These are phyloP conservation scores for Chionographis japonica DNA, from an alignment of 106 monocot genomes.

Conservation along the genomic window DNA sequence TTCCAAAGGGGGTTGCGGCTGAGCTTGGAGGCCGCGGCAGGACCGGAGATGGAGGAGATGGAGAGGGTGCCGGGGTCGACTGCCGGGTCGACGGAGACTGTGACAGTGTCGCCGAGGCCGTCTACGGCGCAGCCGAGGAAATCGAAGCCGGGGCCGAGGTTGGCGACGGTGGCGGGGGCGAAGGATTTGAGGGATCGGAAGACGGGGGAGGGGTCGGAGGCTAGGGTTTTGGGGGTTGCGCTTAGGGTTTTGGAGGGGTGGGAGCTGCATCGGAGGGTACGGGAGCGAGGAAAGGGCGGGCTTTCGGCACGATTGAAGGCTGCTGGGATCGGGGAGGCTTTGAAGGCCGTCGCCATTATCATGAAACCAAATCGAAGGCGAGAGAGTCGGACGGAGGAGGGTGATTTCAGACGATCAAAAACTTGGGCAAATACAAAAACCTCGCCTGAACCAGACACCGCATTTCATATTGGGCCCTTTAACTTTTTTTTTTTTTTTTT, in stretches of 20 bases:
- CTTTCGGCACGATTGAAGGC: not conserved
- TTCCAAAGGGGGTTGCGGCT: slow-evolving; percentile 58
- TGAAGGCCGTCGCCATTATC: not conserved
- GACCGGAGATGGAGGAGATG: slow-evolving; percentile 54
- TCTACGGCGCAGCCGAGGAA: slow-evolving; percentile 72
- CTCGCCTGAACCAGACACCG: no score
- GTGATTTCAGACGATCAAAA: no score
- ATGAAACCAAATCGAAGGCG: no score
- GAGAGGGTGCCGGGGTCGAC: slow-evolving; percentile 45
- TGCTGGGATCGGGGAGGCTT: not conserved
- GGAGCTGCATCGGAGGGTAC: slow-evolving; percentile 23
- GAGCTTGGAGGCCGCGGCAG: slow-evolving; percentile 40
- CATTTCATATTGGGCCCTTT: no score
- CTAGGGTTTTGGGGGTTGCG: slow-evolving; percentile 11
- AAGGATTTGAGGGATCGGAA: slow-evolving; percentile 58
- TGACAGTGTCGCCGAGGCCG: slow-evolving; percentile 65
- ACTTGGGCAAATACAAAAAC: no score
- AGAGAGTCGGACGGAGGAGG: no score
- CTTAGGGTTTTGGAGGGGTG: not conserved
- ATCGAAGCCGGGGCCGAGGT: slow-evolving; percentile 89
- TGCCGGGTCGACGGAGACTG: slow-evolving; percentile 46
- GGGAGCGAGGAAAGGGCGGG: not conserved
- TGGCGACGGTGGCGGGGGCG: slow-evolving; percentile 85
- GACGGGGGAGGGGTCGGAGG: slow-evolving; percentile 50
- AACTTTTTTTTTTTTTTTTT: no score